These are phyloP conservation scores for Nyctanthes arbortristis DNA, from an alignment of 257 asterid genomes.

Conservation along the genomic window DNA sequence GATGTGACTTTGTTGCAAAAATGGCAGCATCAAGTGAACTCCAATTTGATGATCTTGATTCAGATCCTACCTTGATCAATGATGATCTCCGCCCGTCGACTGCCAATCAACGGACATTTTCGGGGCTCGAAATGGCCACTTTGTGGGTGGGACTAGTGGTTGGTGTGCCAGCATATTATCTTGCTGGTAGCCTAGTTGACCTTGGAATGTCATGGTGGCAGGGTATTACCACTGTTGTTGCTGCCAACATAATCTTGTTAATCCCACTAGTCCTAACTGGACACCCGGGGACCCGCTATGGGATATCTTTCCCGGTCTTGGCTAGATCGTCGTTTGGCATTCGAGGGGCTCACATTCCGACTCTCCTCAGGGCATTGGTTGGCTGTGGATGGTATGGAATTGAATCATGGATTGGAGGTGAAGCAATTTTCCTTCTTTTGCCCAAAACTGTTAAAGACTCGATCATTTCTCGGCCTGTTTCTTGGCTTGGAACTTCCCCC, in stretches of 20 bases:
- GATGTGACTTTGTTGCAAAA: slow-evolving; percentile 14
- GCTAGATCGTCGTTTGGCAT: slow-evolving; percentile 81
- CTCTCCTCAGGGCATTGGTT: slow-evolving; percentile 69
- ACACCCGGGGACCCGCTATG: slow-evolving; percentile 76
- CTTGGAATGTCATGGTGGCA: slow-evolving; percentile 99
- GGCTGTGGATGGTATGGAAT: slow-evolving; percentile 99
- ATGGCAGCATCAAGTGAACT: slow-evolving; percentile 42
- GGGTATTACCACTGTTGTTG: slow-evolving; percentile 83
- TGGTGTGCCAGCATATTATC: slow-evolving; percentile 83
- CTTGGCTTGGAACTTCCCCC: slow-evolving; percentile 90
- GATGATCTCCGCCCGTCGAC: slow-evolving; percentile 78
- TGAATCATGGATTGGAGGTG: slow-evolving; percentile 96
- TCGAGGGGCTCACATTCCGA: slow-evolving; percentile 84
- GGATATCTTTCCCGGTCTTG: slow-evolving; percentile 84
- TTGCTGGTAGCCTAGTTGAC: slow-evolving; percentile 93
- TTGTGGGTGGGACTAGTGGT: slow-evolving; percentile 89
- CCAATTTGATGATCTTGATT: slow-evolving; percentile 28
- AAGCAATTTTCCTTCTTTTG: slow-evolving; percentile 74
- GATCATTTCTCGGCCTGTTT: slow-evolving; percentile 30
- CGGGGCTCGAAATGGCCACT: slow-evolving; percentile 78
- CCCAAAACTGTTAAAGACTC: slow-evolving; percentile 52
- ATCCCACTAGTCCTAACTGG: slow-evolving; percentile 74
- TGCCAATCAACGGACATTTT: slow-evolving; percentile 45
- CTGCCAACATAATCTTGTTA: slow-evolving; percentile 63
- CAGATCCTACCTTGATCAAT: slow-evolving; percentile 65